These are phyloP conservation scores for Amauroascus niger DNA, from an alignment of 2,329 filamentous ascomycete genomes.

Conservation along the genomic window DNA sequence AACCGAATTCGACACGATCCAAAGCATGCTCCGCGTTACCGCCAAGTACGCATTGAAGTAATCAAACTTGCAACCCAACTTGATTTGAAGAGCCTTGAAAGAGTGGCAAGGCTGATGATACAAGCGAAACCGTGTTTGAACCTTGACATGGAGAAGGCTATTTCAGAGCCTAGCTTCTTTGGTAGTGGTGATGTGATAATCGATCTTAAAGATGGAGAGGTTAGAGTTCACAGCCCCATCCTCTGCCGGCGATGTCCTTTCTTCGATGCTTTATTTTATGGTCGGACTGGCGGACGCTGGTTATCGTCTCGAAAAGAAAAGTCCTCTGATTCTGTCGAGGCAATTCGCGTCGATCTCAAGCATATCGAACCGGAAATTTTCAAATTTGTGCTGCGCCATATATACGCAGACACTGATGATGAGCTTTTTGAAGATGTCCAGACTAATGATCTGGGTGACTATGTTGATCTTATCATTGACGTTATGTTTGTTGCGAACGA, in stretches of 20 bases:
- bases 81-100: constrained; percentile 61
- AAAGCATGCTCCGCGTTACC: constrained; percentile 60
- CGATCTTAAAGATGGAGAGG: constrained; percentile 60
- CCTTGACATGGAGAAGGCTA: constrained; percentile 59
- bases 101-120: constrained; percentile 65
- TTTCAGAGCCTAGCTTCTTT: constrained; percentile 61
- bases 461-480: constrained; percentile 81
- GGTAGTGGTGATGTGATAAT: constrained; percentile 69
- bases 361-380: constrained; percentile 70
- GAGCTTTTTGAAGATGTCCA: constrained; percentile 73
- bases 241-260: constrained; percentile 81
- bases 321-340: constrained; percentile 34
- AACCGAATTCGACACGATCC: constrained; percentile 60
- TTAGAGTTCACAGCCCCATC: constrained; percentile 66
- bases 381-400: constrained; percentile 62
- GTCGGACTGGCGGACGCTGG: constrained; percentile 80
- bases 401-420: constrained; percentile 74
- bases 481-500: constrained; percentile 87
- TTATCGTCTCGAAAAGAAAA: constrained; percentile 52
- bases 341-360: constrained; percentile 65
- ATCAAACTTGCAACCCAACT: constrained; percentile 72
- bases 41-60: constrained; percentile 71
- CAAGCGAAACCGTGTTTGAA: constrained; percentile 55
- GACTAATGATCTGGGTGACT: constrained; percentile 63
- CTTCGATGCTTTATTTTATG: constrained; percentile 81